Evolutionary conservation across 371 early-diverging fungal genomes (phyloP).

Genomic region (Mucor circinelloides): DNA sequence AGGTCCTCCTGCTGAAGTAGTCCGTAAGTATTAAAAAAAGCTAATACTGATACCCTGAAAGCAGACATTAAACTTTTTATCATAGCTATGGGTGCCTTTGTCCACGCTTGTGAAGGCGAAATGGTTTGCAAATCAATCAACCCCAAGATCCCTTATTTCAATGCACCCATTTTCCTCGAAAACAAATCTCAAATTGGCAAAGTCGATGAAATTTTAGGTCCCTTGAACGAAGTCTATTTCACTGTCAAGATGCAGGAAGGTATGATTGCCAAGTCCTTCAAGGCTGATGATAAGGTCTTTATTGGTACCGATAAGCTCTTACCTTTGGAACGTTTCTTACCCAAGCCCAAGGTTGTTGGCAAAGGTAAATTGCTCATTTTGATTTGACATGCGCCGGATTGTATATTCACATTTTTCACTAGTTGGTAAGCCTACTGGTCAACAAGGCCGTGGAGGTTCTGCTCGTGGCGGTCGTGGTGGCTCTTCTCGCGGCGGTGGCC

Average conservation of each 20-base stretch:
- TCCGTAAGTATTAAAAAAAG: too few species aligned
- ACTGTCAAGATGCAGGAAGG: constrained; percentile 96
- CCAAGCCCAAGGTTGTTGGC: constrained; percentile 83
- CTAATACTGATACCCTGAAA: too few species aligned
- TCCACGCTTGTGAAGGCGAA: constrained; percentile 97
- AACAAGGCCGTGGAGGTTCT: constrained; percentile 45
- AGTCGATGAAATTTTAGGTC: constrained; percentile 99
- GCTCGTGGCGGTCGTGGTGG: constrained; percentile 35
- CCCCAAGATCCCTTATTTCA: constrained; percentile 98
- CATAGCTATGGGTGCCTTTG: constrained; percentile 87
- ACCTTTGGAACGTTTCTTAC: constrained; percentile 96
- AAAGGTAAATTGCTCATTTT: constrained; percentile 46
- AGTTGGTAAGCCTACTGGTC: constrained; percentile 46
- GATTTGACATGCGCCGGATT: too few species aligned
- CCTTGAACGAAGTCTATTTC: constrained; percentile 96
- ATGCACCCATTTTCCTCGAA: constrained; percentile 96
- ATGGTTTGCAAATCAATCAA: constrained; percentile 95
- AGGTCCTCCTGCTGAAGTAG: constrained; percentile 81
- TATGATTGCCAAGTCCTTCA: constrained; percentile 91
- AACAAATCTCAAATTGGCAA: constrained; percentile 99
- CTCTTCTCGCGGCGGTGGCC: constrained; percentile 8
- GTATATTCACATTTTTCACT: neutral
- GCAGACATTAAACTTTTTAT: constrained; percentile 17
- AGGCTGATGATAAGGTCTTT: constrained; percentile 86
- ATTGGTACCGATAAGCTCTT: constrained; percentile 93